phyloP scores from a whole-genome alignment of 2,329 filamentous ascomycete species.

The Cytospora piceae region DNA sequence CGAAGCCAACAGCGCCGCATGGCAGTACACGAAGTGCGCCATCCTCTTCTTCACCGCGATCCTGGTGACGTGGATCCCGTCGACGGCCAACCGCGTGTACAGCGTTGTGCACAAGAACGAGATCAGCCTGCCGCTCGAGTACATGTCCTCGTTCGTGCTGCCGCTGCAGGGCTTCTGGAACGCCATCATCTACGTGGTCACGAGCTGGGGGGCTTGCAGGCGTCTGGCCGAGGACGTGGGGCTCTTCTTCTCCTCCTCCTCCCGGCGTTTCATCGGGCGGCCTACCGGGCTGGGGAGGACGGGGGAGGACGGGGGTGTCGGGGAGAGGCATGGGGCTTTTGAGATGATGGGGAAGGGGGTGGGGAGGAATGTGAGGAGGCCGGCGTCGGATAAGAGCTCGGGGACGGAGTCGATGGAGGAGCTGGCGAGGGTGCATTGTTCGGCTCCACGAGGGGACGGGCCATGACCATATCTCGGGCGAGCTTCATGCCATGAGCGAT shows the following conservation, averaged over 20 bases:
- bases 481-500: background rate
- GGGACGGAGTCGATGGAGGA: slow-evolving; percentile 27
- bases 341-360: slow-evolving; percentile 9
- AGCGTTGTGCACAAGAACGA: slow-evolving; percentile 61
- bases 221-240: slow-evolving; percentile 47
- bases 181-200: slow-evolving; percentile 73
- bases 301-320: background rate
- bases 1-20: slow-evolving; percentile 65
- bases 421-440: slow-evolving; percentile 6
- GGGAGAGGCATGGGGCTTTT: slow-evolving; percentile 1
- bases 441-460: background rate
- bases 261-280: background rate
- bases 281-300: slow-evolving; percentile 1
- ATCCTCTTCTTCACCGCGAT: slow-evolving; percentile 73
- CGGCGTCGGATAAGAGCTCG: background rate
- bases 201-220: slow-evolving; percentile 68
- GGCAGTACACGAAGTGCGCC: slow-evolving; percentile 72
- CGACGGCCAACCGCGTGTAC: slow-evolving; percentile 77
- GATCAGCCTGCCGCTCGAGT: slow-evolving; percentile 63
- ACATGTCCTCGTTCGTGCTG: slow-evolving; percentile 73
- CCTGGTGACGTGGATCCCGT: slow-evolving; percentile 76
- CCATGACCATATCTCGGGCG: background rate
- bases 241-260: background rate
- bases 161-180: slow-evolving; percentile 89
- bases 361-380: background rate